A percentile compares a stretch with the other conserved stretches of the same genome.
These are phyloP conservation scores for Rhizopogon salebrosus DNA, from an alignment of 768 basidiomycete species.

Conservation along the genomic window DNA sequence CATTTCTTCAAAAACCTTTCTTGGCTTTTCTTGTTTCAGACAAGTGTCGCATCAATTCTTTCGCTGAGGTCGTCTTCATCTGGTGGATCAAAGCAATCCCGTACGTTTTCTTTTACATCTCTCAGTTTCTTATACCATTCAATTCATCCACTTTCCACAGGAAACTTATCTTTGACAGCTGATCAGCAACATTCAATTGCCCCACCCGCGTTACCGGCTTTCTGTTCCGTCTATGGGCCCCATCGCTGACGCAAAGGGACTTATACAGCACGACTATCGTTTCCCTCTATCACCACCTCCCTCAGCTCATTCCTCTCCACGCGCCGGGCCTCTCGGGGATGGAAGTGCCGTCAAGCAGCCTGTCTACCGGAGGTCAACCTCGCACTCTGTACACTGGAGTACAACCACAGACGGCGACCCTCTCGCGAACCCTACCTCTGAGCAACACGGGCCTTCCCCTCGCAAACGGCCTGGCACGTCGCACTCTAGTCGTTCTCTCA, in stretches of 20 bases:
- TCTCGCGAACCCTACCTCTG: slow-evolving; percentile 24
- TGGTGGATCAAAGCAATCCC: neutral
- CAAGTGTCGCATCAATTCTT: neutral
- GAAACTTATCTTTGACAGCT: slow-evolving; percentile 1
- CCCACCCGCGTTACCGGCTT: neutral
- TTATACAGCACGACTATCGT: slow-evolving; percentile 25
- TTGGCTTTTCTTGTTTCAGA: neutral
- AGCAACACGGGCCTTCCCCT: slow-evolving; percentile 22
- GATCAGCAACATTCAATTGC: neutral
- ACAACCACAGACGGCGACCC: slow-evolving; percentile 38
- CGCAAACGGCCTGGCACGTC: slow-evolving; percentile 16
- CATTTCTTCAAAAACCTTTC: slow-evolving; percentile 20
- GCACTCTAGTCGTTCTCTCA: slow-evolving; percentile 25
- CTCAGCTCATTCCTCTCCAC: slow-evolving; percentile 38
- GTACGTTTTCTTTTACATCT: neutral
- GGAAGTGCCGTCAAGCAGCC: neutral
- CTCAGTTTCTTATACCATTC: neutral
- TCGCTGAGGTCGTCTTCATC: neutral
- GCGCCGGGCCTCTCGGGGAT: slow-evolving; percentile 16
- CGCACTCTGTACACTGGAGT: slow-evolving; percentile 38
- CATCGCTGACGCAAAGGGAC: slow-evolving; percentile 14
- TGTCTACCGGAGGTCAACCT: slow-evolving; percentile 15
- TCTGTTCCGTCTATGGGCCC: slow-evolving; percentile 18
- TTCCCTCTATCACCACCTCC: slow-evolving; percentile 46
- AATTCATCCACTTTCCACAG: neutral